These are phyloP conservation scores for Seminavis robusta DNA, from an alignment of 108 stramenopile species.

Conservation along the genomic window DNA sequence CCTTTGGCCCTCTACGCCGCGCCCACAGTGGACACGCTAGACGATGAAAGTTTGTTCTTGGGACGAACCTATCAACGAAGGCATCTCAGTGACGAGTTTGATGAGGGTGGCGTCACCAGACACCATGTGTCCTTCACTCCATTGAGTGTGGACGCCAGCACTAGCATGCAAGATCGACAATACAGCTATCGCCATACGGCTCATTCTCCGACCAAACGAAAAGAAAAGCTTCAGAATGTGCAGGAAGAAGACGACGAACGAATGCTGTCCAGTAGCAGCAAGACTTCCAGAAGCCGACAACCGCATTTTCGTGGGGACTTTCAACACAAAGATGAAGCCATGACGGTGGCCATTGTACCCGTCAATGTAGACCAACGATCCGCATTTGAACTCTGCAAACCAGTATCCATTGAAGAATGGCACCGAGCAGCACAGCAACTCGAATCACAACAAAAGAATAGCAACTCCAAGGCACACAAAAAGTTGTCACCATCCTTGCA, in stretches of 20 bases:
- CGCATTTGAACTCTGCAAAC: constrained; percentile 44
- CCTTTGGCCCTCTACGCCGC: constrained; percentile 24
- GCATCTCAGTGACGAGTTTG: background rate
- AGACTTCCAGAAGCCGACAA: too few relatives aligned
- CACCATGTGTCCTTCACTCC: background rate
- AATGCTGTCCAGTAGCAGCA: too few relatives aligned
- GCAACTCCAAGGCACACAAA: constrained; percentile 2
- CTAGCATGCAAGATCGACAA: too few relatives aligned
- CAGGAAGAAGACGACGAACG: too few relatives aligned
- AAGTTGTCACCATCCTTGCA: constrained; percentile 36
- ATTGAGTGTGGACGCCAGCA: background rate
- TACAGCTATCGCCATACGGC: too few relatives aligned
- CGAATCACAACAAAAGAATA: background rate
- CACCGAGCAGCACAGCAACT: background rate
- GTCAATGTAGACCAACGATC: constrained; percentile 44
- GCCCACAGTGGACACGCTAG: constrained; percentile 43
- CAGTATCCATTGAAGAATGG: constrained; percentile 18
- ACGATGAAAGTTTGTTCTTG: constrained; percentile 16
- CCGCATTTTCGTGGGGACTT: constrained; percentile 14
- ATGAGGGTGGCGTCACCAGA: background rate
- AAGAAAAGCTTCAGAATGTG: too few relatives aligned
- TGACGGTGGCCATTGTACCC: constrained; percentile 36
- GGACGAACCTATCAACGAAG: background rate
- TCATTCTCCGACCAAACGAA: too few relatives aligned
- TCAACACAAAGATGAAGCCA: constrained; percentile 33